Evolutionary conservation across 352 stramenopile species (phyloP).

Genomic region (Phytopythium vexans): DNA sequence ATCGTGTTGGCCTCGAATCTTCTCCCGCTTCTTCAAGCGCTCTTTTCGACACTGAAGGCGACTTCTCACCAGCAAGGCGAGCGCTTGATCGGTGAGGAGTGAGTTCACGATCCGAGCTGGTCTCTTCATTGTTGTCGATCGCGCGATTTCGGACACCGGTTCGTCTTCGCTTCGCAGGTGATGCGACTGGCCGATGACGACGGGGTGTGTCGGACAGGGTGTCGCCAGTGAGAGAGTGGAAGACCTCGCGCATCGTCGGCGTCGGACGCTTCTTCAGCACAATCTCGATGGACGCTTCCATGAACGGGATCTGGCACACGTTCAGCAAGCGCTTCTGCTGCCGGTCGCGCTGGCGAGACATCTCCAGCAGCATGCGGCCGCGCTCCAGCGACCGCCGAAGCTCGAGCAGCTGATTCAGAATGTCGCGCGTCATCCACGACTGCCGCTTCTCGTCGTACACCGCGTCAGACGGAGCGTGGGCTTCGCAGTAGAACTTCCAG

Average conservation of each 20-base stretch:
- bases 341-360: conserved; percentile 81
- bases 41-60: conserved; percentile 2
- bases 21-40: neutral
- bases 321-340: conserved; percentile 79
- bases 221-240: conserved; percentile 55
- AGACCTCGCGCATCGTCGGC: conserved; percentile 68
- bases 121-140: neutral
- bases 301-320: conserved; percentile 49
- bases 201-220: conserved; percentile 39
- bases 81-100: conserved; percentile 6
- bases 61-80: neutral
- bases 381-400: conserved; percentile 75
- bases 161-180: neutral
- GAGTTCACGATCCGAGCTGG: neutral
- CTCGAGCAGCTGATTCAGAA: conserved; percentile 69
- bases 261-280: conserved; percentile 75
- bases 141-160: neutral
- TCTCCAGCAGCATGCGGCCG: conserved; percentile 81
- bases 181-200: conserved; percentile 8
- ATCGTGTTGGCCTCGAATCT: neutral
- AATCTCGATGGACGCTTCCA: conserved; percentile 69
- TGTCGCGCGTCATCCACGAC: conserved; percentile 77
- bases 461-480: conserved; percentile 56
- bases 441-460: conserved; percentile 71
- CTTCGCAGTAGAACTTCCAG: conserved; percentile 78